phyloP scores from a whole-genome alignment of 805 yeast genomes.

The Debaryomyces prosopidis region DNA sequence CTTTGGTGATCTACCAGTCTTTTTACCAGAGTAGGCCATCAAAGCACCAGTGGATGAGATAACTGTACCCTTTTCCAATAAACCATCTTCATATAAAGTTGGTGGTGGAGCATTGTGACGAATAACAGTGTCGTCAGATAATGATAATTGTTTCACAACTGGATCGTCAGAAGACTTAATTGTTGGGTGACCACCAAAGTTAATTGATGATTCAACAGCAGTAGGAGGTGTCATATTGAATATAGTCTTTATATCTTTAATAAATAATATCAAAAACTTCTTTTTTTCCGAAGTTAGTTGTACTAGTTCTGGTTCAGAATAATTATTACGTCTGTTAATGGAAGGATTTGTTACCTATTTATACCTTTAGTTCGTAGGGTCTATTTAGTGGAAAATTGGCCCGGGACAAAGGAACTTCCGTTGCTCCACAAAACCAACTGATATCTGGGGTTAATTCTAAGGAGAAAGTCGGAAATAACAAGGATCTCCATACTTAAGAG shows the following conservation, averaged over 20 bases:
- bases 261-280: not conserved
- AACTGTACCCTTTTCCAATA: conserved; percentile 86
- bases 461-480: not conserved
- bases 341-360: not conserved
- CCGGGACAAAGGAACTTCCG: conserved; percentile 2
- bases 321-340: not conserved
- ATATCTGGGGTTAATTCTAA: not conserved
- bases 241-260: not conserved
- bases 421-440: not conserved
- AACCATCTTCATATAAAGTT: conserved; percentile 90
- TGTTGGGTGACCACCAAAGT: conserved; percentile 40
- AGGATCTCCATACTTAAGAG: not conserved
- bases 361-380: not conserved
- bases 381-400: not conserved
- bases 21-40: conserved; percentile 91
- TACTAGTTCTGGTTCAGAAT: not conserved
- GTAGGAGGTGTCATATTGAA: conserved; percentile 43
- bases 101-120: conserved; percentile 95
- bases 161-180: conserved; percentile 43
- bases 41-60: conserved; percentile 92
- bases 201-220: conserved; percentile 45
- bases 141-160: conserved; percentile 40
- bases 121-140: conserved; percentile 62
- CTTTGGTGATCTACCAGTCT: conserved; percentile 98
- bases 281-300: not conserved